phyloP scores from a whole-genome alignment of 148 eudicot species.

The Polygonum aviculare region DNA sequence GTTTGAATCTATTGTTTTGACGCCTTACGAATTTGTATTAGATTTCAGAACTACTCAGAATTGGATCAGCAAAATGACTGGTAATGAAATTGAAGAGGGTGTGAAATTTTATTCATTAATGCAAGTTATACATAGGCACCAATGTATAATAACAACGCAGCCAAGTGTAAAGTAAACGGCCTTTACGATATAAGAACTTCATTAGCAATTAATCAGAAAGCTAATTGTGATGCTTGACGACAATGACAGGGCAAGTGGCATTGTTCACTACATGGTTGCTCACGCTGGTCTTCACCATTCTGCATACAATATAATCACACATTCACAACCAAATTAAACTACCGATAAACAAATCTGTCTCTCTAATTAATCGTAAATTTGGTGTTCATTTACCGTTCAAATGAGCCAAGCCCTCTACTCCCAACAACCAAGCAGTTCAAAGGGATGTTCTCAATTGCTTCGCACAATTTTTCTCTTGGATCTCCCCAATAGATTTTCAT shows the following conservation, averaged over 20 bases:
- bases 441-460: slow-evolving; percentile 61
- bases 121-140: not conserved
- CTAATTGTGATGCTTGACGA: slow-evolving; percentile 4
- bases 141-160: not conserved
- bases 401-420: slow-evolving; percentile 74
- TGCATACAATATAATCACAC: not conserved
- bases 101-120: not conserved
- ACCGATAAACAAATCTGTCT: not conserved
- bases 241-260: not conserved
- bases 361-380: not conserved
- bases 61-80: no score
- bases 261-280: slow-evolving; percentile 4
- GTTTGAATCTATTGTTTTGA: no score
- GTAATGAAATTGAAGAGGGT: not conserved
- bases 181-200: not conserved
- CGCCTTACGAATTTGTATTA: no score
- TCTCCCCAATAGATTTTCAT: slow-evolving; percentile 95
- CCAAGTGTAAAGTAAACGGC: not conserved
- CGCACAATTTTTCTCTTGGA: slow-evolving; percentile 78
- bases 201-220: not conserved
- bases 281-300: not conserved
- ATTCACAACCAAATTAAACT: not conserved
- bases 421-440: slow-evolving; percentile 66
- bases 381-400: slow-evolving; percentile 46
- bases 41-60: not conserved